Conservation (phyloP, 192 early-diverging fungal genomes). For the Gryganskiella cystojenkinii region DNA sequence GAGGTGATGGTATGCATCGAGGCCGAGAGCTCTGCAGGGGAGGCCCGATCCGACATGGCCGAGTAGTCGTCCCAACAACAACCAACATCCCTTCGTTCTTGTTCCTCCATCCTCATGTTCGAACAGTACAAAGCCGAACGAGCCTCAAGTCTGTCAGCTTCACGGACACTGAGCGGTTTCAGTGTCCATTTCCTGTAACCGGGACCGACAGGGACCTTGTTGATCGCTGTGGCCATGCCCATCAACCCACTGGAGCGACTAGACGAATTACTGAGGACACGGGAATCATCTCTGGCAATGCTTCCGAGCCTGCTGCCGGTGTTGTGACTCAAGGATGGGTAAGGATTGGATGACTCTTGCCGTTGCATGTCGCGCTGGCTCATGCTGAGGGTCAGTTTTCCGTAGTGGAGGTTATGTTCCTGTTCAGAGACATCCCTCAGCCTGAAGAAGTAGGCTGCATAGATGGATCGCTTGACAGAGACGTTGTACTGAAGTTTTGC, state of each 20-base stretch:
- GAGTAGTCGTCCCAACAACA: slow-evolving; percentile 46
- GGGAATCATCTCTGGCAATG: not conserved
- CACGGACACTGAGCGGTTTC: slow-evolving; percentile 42
- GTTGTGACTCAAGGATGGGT: too few relatives aligned
- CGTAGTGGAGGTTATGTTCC: slow-evolving; percentile 34
- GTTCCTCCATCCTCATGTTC: slow-evolving; percentile 43
- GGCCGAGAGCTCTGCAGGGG: slow-evolving; percentile 25
- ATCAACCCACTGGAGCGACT: slow-evolving; percentile 5
- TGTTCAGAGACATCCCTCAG: slow-evolving; percentile 63
- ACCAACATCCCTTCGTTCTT: slow-evolving; percentile 35
- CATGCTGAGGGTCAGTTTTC: slow-evolving; percentile 31
- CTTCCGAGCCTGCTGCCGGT: too few relatives aligned
- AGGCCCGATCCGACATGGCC: not conserved
- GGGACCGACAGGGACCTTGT: slow-evolving; percentile 35
- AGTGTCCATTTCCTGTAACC: slow-evolving; percentile 50
- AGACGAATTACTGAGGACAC: not conserved
- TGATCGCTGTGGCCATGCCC: too few relatives aligned
- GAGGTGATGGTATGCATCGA: slow-evolving; percentile 36
- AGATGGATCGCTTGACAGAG: slow-evolving; percentile 71
- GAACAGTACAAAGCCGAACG: slow-evolving; percentile 36
- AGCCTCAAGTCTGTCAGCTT: slow-evolving; percentile 43
- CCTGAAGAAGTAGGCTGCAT: slow-evolving; percentile 72
- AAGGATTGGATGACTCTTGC: not conserved
- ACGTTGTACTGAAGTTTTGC: slow-evolving; percentile 73
- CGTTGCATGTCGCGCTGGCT: slow-evolving; percentile 20